Base-by-base conservation (phyloP, 805 yeast genomes). In the Yarrowia yakushimensis region DNA sequence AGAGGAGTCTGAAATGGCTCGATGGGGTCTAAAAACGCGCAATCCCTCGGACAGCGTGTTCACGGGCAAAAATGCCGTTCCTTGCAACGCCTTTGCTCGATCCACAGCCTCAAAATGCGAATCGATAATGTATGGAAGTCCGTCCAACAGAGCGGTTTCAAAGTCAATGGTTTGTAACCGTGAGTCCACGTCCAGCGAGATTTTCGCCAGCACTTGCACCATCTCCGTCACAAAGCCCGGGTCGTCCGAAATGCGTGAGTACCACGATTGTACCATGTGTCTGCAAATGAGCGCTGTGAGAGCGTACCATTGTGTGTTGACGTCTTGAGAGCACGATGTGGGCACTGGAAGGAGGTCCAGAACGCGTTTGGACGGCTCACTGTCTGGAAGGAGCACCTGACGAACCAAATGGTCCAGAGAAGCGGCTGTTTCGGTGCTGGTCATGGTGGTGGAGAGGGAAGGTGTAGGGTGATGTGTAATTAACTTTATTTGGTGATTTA, bases 241-340 rank as follows among this genome's bases (percentile, higher is more conserved):
- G 55, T 78, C 80, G 48, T 74, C 77, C 0, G 82, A 72, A 7
- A 81, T 68, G 18, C 68, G 65, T 25, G 68, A 67, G 69, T 82
- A 82, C 82, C 84, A 81, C 10, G 74, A 69, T 20, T 75, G 71
- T 3, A 83, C 75, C 66, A 83, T 83, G 60, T 79, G 79, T 23
- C 77, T 74, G 42, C 81, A 63, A 4, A 82, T 67, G 13, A 82
- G 70, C 0, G 83, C 82, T 4, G 81, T 64, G 4, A 83, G 65
- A 1, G 81, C 76, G 65, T 81, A 80, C 13, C 82, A 68, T 66
- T 81, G 79, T 1, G 73, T 61, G 66, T 82, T 83, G 4, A 82
- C 74, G 1, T 65, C 68, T 0, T 73, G 65, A 0, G 79, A 75
- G 22, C 61, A 39, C 11, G 46, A 20, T 1, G 61, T 55, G 2